These are phyloP conservation scores for Capsaspora owczarzaki DNA, from an alignment of 78 protist genomes.

Conservation along the genomic window DNA sequence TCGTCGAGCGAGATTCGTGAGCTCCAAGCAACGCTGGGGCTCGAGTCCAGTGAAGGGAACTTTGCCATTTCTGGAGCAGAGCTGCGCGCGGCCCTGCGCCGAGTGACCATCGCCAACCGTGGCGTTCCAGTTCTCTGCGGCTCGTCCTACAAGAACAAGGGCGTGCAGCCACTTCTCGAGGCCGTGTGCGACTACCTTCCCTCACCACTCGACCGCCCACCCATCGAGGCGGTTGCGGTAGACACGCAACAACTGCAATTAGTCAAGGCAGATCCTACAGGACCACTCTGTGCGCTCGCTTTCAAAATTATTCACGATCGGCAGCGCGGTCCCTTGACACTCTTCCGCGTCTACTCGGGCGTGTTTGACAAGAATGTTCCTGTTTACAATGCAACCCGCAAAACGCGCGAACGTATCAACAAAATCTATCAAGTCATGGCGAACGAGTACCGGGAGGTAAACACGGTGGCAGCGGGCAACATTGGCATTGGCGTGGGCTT, in stretches of 20 bases:
- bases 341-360: slow-evolving; percentile 71
- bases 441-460: not conserved
- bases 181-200: slow-evolving; percentile 79
- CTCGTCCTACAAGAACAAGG: slow-evolving; percentile 39
- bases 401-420: no score
- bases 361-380: not conserved
- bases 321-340: slow-evolving; percentile 56
- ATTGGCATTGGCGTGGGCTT: slow-evolving; percentile 19
- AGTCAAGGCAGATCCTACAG: not conserved
- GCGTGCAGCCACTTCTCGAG: slow-evolving; percentile 88
- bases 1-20: not conserved
- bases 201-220: slow-evolving; percentile 62
- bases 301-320: slow-evolving; percentile 67
- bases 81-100: not conserved
- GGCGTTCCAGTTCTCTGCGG: not conserved
- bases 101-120: not conserved
- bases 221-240: not conserved
- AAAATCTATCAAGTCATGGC: not conserved
- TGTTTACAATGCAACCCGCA: not conserved
- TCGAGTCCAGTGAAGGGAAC: not conserved
- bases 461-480: slow-evolving; percentile 14
- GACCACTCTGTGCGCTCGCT: slow-evolving; percentile 52
- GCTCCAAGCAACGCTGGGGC: not conserved
- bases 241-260: not conserved
- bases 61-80: not conserved